Conservation (phyloP, 495 filamentous ascomycete species). For the Amphirosellinia nigrospora region DNA sequence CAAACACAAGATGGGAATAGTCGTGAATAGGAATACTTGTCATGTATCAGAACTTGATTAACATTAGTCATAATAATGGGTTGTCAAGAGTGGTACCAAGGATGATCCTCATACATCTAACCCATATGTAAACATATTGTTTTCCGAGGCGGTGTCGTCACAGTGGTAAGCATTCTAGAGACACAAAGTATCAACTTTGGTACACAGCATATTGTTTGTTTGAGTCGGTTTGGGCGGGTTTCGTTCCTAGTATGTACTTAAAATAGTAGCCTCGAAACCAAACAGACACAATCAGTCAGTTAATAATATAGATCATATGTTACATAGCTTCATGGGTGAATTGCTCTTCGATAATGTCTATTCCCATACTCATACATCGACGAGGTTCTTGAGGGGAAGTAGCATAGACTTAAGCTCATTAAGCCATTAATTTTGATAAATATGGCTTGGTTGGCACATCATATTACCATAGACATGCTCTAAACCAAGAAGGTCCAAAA, state of each 20-base stretch:
- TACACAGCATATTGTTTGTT: neutral
- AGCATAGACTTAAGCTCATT: neutral
- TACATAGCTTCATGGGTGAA: neutral
- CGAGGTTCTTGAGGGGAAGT: neutral
- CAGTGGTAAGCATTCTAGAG: neutral
- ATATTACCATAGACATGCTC: neutral
- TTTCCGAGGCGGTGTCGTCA: too few relatives aligned
- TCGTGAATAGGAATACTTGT: neutral
- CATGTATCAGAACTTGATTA: neutral
- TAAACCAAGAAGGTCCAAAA: slow-evolving; percentile 96
- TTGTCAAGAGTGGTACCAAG: neutral
- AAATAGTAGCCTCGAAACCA: too few relatives aligned
- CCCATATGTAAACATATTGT: neutral
- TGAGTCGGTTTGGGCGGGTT: neutral
- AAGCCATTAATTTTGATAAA: neutral
- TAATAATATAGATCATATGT: neutral
- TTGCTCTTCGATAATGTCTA: neutral
- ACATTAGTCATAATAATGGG: neutral
- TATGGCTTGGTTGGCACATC: neutral
- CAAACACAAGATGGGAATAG: neutral
- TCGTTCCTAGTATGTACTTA: neutral
- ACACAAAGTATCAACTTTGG: neutral
- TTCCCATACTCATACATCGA: neutral
- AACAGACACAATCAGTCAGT: neutral
- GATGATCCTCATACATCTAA: neutral